Conservation (phyloP, 768 basidiomycete species). For the Tricholoma sp. region DNA sequence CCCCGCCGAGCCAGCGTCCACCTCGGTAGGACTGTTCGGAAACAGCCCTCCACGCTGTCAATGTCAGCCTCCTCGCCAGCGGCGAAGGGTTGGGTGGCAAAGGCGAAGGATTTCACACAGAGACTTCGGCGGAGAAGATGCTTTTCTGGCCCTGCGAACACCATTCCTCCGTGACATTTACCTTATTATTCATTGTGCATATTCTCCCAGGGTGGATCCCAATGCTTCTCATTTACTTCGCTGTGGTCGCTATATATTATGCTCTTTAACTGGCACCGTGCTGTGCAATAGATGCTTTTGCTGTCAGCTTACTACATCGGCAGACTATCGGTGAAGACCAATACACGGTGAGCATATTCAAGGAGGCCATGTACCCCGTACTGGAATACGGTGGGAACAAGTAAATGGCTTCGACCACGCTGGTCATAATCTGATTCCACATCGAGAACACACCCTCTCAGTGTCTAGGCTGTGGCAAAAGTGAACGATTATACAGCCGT, state of each 20-base stretch:
- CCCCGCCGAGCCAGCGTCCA: constrained; percentile 26
- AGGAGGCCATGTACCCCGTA: background rate
- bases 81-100: constrained; percentile 24
- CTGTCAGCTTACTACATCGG: background rate
- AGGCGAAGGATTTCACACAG: constrained; percentile 37
- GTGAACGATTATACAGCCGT: background rate
- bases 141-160: background rate
- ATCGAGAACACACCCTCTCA: constrained; percentile 8
- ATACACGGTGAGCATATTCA: background rate
- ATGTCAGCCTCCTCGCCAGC: constrained; percentile 18
- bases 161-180: background rate
- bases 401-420: background rate
- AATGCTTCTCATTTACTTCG: background rate
- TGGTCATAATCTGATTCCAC: constrained; percentile 1
- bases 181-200: background rate
- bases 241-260: background rate
- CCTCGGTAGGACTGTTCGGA: constrained; percentile 26
- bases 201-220: background rate
- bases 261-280: background rate
- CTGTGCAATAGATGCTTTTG: background rate
- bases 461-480: constrained; percentile 5
- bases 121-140: constrained; percentile 38
- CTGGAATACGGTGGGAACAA: background rate
- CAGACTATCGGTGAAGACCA: background rate
- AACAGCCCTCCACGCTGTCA: constrained; percentile 30